These are phyloP conservation scores for Pelagophyceae sp. DNA, from an alignment of 352 stramenopile species.

Conservation along the genomic window DNA sequence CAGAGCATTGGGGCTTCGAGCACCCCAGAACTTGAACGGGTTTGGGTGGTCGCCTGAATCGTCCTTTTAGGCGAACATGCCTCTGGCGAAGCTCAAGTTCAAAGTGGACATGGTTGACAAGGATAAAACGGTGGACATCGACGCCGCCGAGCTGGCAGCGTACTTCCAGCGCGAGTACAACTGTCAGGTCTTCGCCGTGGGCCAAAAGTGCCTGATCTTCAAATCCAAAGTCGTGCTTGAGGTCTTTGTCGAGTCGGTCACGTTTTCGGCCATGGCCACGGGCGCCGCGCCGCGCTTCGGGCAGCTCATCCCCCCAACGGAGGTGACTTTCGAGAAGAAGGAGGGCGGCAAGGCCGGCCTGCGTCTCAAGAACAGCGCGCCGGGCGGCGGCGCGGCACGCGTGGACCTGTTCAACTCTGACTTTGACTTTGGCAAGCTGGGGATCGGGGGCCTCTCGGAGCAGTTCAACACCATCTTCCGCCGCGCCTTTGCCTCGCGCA, in stretches of 20 bases:
- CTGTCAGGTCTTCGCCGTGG: constrained; percentile 36
- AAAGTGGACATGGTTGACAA: constrained; percentile 54
- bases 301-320: constrained; percentile 47
- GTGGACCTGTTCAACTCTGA: constrained; percentile 79
- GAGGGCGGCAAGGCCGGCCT: constrained; percentile 36
- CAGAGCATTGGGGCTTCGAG: too few relatives aligned
- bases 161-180: constrained; percentile 34
- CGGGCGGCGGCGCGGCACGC: constrained; percentile 31
- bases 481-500: constrained; percentile 90
- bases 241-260: constrained; percentile 28
- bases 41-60: too few relatives aligned
- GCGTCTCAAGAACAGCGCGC: constrained; percentile 32
- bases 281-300: constrained; percentile 28
- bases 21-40: neutral
- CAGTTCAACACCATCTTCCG: constrained; percentile 99
- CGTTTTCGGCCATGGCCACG: constrained; percentile 28
- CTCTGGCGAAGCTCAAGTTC: constrained; percentile 19
- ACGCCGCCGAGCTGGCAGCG: constrained; percentile 25
- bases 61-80: too few relatives aligned
- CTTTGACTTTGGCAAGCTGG: constrained; percentile 97
- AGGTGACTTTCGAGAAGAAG: constrained; percentile 45
- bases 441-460: constrained; percentile 94
- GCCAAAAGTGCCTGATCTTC: constrained; percentile 36
- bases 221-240: constrained; percentile 27
- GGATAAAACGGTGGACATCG: constrained; percentile 31